Evolutionary conservation across 129 eudicot species (phyloP), one percentile per base, ranked within the genome.

Genomic region (Tagetes patula): DNA sequence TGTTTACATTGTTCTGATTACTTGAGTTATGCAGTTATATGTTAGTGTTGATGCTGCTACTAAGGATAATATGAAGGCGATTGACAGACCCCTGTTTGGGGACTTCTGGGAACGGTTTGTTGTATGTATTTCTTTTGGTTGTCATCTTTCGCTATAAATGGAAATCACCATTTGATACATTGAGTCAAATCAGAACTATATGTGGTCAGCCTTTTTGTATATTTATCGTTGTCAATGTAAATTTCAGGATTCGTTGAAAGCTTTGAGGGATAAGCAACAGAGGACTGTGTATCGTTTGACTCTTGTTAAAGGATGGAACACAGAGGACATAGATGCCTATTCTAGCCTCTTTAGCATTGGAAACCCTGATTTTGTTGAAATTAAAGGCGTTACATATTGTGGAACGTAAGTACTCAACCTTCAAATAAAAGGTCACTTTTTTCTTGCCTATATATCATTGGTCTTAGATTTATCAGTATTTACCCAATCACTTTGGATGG

Each of bases 21-120:
- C 60, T 78, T 72, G 82, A 73, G 34, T 39, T 56, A 43, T 84
- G 83, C 90, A 95, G 97, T 73, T 95, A 65, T 95, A 95, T 75
- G 97, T 95, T 33, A 95, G 99, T 67, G 99, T 95, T 41, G 99
- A 95, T 95, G 99, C 99, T 71, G 96, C 89, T 62, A 95, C 96
- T 32, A 91, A 90, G 79, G 99, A 91, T 46, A 91, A 91, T 80
- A 79, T 95, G 90, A 95, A 95, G 80, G 97, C 99, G 20, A 89
- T 95, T 64, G 99, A 95, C 73, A 85, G 97, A 75, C 99, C 99
- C 61, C 96, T 95, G 5, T 95, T 95, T 79, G 91, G 97, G 53
- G 99, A 95, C 86, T 95, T 90, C 56, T 95, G 99, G 99, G 99
- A 95, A 85, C 92, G 97, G 43, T 95, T 95, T 84, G 75, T 80